Base-by-base conservation (phyloP, 129 eudicot genomes). In the Mikania micrantha region DNA sequence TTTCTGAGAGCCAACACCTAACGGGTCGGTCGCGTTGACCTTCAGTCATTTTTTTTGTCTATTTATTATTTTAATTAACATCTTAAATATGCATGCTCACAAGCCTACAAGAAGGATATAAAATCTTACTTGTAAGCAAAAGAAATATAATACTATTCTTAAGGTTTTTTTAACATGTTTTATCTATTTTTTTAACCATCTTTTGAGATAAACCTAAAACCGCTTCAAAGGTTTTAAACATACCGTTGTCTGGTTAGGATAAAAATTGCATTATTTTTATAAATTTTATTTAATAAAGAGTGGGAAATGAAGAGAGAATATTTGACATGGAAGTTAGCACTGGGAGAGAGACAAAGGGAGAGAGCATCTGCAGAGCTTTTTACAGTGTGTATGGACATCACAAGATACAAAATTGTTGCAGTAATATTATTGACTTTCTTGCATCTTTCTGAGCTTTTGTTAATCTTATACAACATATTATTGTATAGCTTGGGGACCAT, bases 271-370 rank as follows among this genome's bases (percentile, higher is more conserved):
- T 38, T 29, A 69, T 58, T 65, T 47, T 45, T 16, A 24, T 28
- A 31, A 36, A 50, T 66, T 28, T 25, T 50, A 6, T 21, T 39
- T 17, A 10, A n/a, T 47, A 53, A 52, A 57, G 45, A 66, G 57
- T 59, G 78, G 64, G 77, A 78, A 77, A 80, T 54, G 69, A 73
- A n/a, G 56, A 70, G 74, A 79, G 88, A 79, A 79, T 79, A 83
- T 83, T 79, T 85, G 80, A 72, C 86, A 82, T 83, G 73, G 84
- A 85, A 85, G 96, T 85, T 82, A 80, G 86, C 85, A 85, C 71
- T 76, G 76, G 76, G 81, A 71, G 77, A 75, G 83, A 76, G 73
- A 72, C 79, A 79, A 72, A 77, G 69, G 77, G 64, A 72, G 71
- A 66, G 81, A 49, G 81, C 84, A 77, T 70, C 79, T 81, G 75